Base-by-base conservation (phyloP, 2,329 filamentous ascomycete species). In the Ampelomyces quisqualis region DNA sequence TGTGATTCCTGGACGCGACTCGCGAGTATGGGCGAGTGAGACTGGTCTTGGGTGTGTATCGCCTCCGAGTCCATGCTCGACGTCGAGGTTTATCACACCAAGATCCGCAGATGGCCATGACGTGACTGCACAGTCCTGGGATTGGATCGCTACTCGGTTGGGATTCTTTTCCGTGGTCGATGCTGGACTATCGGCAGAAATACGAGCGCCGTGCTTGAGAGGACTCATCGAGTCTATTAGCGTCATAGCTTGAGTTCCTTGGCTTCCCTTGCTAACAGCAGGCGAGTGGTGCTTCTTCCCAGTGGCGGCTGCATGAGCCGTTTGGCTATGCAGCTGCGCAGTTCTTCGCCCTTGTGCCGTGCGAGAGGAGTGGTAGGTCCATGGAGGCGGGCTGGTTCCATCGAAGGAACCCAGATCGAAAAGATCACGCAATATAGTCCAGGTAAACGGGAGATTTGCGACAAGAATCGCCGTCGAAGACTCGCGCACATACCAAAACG, bases 381-480 rank as follows among this genome's bases (percentile, higher is more conserved):
- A 57, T 3, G 62, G 54, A 4, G 58, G 60, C n/a, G 62, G 59
- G 26, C 49, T 50, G 8, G 28, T 41, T 5, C 53, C 57, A 30
- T 65, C 55, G 21, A 68, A 69, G 4, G 60, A 56, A 18, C 57
- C 56, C 2, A 69, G 43, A 21, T 66, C 60, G 63, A 78, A 78
- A 14, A 76, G 52, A 36, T 76, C 72, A 11, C 74, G 67, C 6
- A 78, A 55, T 2, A 78, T 66, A 1, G 74, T 75, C 75, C 75
- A 78, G 9, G 75, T 70, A 28, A 74, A 72, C 0, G 75, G 75
- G 1, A 78, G 57, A 42, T 77, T 78, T 44, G 75, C 76, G 13
- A 78, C 75, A 1, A 77, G 48, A 7, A 66, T 56, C 3, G 58
- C 62, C 3, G 56, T 64, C 0, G 53, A 59, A 0, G 58, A 53